Percentiles rank a stretch among this genome's conserved stretches.
Conservation (phyloP, 2,329 filamentous ascomycete species). For the Curvularia hawaiiensis region DNA sequence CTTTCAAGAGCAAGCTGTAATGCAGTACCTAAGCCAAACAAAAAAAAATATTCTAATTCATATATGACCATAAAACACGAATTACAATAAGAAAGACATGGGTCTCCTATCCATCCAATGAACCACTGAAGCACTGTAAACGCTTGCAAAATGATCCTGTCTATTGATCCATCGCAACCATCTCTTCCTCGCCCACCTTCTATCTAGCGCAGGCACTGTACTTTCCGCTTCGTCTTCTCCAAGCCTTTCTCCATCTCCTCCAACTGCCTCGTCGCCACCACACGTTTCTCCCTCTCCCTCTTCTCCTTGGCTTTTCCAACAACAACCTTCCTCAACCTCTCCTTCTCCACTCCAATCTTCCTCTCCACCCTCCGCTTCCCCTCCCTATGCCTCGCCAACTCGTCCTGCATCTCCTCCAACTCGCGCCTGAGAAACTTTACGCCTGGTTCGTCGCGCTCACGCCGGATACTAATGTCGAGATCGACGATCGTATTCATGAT, state of each 20-base stretch:
- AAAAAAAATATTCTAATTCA: neutral
- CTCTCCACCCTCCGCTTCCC: neutral
- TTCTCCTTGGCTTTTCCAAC: neutral
- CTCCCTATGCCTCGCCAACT: neutral
- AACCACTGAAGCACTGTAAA: neutral
- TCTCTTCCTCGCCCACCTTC: no score
- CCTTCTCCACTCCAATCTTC: neutral
- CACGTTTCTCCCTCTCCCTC: neutral
- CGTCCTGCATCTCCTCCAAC: neutral
- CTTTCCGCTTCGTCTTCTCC: neutral
- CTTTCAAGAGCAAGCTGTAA: neutral
- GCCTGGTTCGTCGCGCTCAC: constrained; percentile 11
- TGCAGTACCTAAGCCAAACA: neutral
- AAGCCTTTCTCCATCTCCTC: neutral
- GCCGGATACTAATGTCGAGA: neutral
- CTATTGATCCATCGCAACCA: no score
- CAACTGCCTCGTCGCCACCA: constrained; percentile 5
- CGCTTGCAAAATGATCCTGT: no score
- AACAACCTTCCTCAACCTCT: neutral
- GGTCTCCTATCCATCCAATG: neutral
- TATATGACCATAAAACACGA: neutral
- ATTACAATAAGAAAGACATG: neutral
- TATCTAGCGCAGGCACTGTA: constrained; percentile 3
- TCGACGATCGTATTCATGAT: constrained; percentile 7
- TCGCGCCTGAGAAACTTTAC: neutral